Base-by-base conservation (phyloP, 805 yeast genomes). In the Wickerhamomyces chaumierensis region DNA sequence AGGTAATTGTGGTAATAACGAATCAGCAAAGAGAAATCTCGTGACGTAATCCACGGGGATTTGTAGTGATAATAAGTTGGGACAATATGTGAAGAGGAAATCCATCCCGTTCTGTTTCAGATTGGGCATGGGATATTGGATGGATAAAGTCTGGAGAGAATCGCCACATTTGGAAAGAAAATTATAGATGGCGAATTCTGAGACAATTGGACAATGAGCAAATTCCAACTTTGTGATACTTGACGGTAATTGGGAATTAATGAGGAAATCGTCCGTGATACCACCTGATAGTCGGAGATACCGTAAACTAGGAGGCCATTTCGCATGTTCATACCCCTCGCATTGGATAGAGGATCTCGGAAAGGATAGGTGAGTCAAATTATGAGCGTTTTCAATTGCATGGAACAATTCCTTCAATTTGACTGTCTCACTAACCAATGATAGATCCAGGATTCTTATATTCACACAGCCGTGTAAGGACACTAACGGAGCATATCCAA, bases 81-180 rank as follows among this genome's bases (percentile, higher is more conserved):
- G 94, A 56, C 97, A 90, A 52, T 76, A 76, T 14, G 69, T 58
- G 48, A 90, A 78, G 1, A 84, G 69, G 37, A 69, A 63, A 57
- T 92, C 96, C 48, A 88, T 62, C 0, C 94, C 77, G 44, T 74
- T 72, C 9, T 71, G 75, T 25, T 70, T 65, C 25, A 90, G 61
- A 2, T 78, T 75, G 0, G 95, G 96, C 88, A 90, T 76, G 2
- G 98, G 98, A 52, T 84, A 92, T 44, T 75, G 78, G 18, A 88
- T 75, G 34, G 78, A 70, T 18, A 90, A 62, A 19, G 73, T 67
- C 28, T 65, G 71, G 38, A 90, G 60, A 42, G 76, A 71, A 20
- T 64, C 68, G 1, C 97, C 97, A 35, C 81, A 68, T 34, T 72
- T 71, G 25, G 66, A 60, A 15, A 87, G 58, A 40, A 90, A 60